Evolutionary conservation across 164 flowering plant genomes (phyloP), one percentile per base, ranked within the genome.

Genomic region (Echeveria elegans): DNA sequence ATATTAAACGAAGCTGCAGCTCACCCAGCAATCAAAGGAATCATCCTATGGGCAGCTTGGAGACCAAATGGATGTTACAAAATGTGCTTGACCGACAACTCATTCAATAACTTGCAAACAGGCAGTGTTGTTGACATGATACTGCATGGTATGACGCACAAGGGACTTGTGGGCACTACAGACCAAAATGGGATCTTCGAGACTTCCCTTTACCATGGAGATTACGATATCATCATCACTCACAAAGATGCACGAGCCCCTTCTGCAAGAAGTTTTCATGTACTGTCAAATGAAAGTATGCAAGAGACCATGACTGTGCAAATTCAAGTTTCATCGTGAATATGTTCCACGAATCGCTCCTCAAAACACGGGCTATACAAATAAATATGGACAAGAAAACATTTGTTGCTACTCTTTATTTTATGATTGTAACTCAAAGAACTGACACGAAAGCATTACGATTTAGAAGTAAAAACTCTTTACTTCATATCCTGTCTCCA

Each of bases 11-110:
- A 83, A 63, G 75, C 30, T 1, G 69, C 72, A 23, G 45, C 82
- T 0, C 87, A 83, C 66, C 85, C 83, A n/a, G 75, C 76, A 1
- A 82, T 82, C 4, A 15, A 75, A 66, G 87, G 87, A 23, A 78
- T 83, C 4, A 61, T 81, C 6, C 48, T 75, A 38, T 83, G 77
- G 73, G 71, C 70, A 29, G 77, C 77, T 1, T 77, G 78, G 59
- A 52, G 10, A 14, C 29, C 50, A 36, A 68, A 62, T 1, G 84
- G 80, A 1, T 77, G 77, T 19, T 29, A 69, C 24, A 37, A 1
- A 7, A 69, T 76, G 71, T 65, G 75, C 14, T 65, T 83, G 26
- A 72, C 76, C 1, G 83, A 80, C 50, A 47, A 53, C 23, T 43
- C 71, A 28, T 81, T 76, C 76, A 73, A 61, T 0, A 81, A 76